Evolutionary conservation across 306 rosid genomes (phyloP).

Genomic region (Erythrophleum fordii): DNA sequence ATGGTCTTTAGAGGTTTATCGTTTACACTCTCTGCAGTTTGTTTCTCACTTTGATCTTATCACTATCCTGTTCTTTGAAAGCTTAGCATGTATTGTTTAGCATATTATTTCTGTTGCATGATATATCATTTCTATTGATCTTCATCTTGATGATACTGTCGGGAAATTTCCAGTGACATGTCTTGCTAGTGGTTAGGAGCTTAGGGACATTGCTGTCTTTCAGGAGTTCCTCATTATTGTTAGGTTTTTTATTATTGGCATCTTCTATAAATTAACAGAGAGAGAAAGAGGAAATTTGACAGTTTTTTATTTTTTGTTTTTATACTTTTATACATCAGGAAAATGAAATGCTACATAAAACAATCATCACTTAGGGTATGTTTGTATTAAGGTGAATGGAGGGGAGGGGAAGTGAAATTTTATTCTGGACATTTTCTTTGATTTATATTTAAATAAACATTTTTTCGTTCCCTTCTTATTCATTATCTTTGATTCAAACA

Average conservation of each 20-base stretch:
- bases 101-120: not conserved
- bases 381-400: too few species aligned
- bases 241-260: not conserved
- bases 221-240: not conserved
- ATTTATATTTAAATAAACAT: too few species aligned
- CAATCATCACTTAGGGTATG: too few species aligned
- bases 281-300: not conserved
- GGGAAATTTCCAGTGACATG: not conserved
- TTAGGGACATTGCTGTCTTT: not conserved
- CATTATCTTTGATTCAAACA: not conserved
- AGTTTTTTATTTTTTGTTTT: not conserved
- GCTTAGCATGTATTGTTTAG: not conserved
- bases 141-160: not conserved
- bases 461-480: not conserved
- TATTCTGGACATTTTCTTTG: too few species aligned
- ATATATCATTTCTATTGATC: not conserved
- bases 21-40: not conserved
- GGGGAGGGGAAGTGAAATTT: too few species aligned
- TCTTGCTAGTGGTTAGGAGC: not conserved
- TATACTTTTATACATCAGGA: not conserved
- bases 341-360: not conserved
- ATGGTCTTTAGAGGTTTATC: not conserved
- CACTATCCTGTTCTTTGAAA: not conserved
- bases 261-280: slow-evolving; percentile 9
- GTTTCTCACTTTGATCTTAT: not conserved